Conservation (phyloP, 176 grass and related monocot genomes). For the Zoysia japonica region DNA sequence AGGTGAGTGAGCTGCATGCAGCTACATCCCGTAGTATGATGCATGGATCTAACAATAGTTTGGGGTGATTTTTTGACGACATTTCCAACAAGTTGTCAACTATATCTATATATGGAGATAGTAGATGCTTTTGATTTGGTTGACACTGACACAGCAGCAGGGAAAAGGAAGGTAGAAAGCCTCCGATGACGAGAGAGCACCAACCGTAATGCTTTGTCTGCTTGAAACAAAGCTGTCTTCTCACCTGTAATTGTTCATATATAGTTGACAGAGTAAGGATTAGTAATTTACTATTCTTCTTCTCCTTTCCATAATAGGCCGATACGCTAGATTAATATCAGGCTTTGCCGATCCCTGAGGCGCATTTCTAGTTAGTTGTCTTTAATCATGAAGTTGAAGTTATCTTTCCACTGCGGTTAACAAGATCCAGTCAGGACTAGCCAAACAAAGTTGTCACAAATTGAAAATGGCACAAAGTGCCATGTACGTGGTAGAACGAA, state of each 20-base stretch:
- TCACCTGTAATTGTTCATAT: neutral
- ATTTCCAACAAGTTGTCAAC: no score
- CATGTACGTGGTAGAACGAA: no score
- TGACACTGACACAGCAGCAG: no score
- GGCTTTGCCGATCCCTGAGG: neutral
- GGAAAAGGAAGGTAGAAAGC: no score
- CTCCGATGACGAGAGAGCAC: no score
- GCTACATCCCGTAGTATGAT: no score
- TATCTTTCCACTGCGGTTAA: constrained; percentile 25
- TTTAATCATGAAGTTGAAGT: neutral
- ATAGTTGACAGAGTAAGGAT: neutral
- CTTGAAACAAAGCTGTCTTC: constrained; percentile 22
- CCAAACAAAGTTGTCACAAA: constrained; percentile 61
- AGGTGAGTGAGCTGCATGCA: no score
- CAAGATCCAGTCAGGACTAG: constrained; percentile 34
- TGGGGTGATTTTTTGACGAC: no score
- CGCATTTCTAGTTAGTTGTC: neutral
- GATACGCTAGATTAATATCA: neutral
- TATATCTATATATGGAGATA: no score
- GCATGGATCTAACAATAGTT: no score
- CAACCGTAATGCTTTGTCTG: no score
- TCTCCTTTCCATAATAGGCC: neutral
- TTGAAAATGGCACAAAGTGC: neutral
- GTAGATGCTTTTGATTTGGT: no score
- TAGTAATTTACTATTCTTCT: neutral